Conservation (phyloP, 2,329 filamentous ascomycete species). For the Aspergillus caelatus region DNA sequence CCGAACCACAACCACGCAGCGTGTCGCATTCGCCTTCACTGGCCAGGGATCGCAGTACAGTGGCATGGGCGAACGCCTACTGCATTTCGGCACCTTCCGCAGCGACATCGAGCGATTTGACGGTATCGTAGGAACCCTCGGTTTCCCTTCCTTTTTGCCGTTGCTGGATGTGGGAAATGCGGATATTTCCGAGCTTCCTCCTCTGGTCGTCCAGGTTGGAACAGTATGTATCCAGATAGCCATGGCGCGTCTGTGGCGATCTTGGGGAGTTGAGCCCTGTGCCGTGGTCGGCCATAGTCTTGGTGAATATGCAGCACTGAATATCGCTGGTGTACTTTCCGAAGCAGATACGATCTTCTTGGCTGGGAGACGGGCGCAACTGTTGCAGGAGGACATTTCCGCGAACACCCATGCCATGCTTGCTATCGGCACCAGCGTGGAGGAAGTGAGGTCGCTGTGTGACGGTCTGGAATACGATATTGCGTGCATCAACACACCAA, state of each 20-base stretch:
- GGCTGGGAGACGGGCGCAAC: slow-evolving; percentile 43
- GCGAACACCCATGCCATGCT: slow-evolving; percentile 48
- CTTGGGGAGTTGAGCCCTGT: slow-evolving; percentile 41
- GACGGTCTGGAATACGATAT: slow-evolving; percentile 31
- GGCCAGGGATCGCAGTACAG: slow-evolving; percentile 44
- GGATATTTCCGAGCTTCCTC: slow-evolving; percentile 31
- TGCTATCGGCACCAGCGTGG: slow-evolving; percentile 41
- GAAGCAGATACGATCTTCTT: slow-evolving; percentile 55
- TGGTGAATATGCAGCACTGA: slow-evolving; percentile 44
- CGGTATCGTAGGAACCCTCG: slow-evolving; percentile 34
- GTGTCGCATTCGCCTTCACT: slow-evolving; percentile 35
- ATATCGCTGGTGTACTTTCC: slow-evolving; percentile 39
- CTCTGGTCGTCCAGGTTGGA: slow-evolving; percentile 38
- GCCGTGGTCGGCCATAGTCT: slow-evolving; percentile 48
- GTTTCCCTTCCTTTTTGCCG: slow-evolving; percentile 40
- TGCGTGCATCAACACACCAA: slow-evolving; percentile 49
- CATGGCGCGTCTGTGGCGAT: slow-evolving; percentile 38
- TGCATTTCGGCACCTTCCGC: slow-evolving; percentile 35
- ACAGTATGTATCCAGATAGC: slow-evolving; percentile 46
- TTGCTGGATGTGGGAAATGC: slow-evolving; percentile 36
- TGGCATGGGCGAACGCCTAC: slow-evolving; percentile 40
- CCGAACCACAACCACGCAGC: not conserved
- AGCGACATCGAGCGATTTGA: slow-evolving; percentile 35
- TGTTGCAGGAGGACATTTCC: slow-evolving; percentile 43
- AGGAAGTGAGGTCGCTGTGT: slow-evolving; percentile 60